Evolutionary conservation across 495 filamentous ascomycete species (phyloP).

Genomic region (Aspergillus hancockii): DNA sequence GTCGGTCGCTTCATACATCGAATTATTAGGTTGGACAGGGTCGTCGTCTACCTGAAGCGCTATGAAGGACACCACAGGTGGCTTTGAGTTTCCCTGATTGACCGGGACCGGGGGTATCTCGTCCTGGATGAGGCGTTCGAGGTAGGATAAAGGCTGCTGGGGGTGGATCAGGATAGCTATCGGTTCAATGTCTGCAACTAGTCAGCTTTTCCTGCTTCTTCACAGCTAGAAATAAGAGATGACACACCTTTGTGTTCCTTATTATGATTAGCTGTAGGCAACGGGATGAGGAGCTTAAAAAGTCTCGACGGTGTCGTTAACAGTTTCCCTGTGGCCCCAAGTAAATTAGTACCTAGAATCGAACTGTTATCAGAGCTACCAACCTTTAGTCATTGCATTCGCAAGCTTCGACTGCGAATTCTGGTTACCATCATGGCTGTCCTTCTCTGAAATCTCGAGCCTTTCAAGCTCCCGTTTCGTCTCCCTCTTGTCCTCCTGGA

Average conservation of each 20-base stretch:
- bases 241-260: constrained; percentile 48
- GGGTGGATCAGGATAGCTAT: constrained; percentile 89
- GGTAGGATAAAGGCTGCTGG: constrained; percentile 88
- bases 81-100: constrained; percentile 59
- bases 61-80: constrained; percentile 76
- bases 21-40: constrained; percentile 50
- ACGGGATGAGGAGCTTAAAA: constrained; percentile 84
- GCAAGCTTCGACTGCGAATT: constrained; percentile 19
- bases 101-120: constrained; percentile 73
- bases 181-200: constrained; percentile 66
- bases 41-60: constrained; percentile 72
- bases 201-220: constrained; percentile 35
- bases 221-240: constrained; percentile 29
- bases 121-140: constrained; percentile 87
- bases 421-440: background rate
- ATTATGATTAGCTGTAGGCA: constrained; percentile 62
- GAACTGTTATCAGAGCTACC: constrained; percentile 3
- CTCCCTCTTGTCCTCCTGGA: constrained; percentile 5
- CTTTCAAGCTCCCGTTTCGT: constrained; percentile 14
- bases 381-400: constrained; percentile 67
- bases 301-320: constrained; percentile 87
- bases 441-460: constrained; percentile 8
- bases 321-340: constrained; percentile 67
- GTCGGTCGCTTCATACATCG: constrained; percentile 50
- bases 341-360: constrained; percentile 4